A percentile compares a stretch with the other conserved stretches of the same genome.
These are phyloP conservation scores for Pichia paraexigua DNA, from an alignment of 805 yeast species.

Conservation along the genomic window DNA sequence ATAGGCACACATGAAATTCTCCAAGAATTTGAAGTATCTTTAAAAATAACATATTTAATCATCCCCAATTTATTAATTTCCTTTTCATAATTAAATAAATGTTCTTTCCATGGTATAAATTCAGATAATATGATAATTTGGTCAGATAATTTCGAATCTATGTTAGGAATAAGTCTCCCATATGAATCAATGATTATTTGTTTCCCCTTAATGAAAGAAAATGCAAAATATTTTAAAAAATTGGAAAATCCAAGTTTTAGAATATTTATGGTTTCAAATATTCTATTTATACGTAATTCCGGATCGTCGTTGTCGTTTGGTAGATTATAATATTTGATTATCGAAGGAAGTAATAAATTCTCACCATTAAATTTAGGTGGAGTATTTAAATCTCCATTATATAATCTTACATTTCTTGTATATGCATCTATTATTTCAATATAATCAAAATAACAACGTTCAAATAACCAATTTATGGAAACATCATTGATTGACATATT, in stretches of 20 bases:
- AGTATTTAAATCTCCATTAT: conserved; percentile 42
- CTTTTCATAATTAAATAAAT: conserved; percentile 5
- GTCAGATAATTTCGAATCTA: conserved; percentile 21
- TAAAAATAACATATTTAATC: conserved; percentile 69
- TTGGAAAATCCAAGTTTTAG: conserved; percentile 74
- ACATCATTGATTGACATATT: conserved; percentile 15
- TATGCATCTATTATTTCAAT: conserved; percentile 90
- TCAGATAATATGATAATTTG: conserved; percentile 55
- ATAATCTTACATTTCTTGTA: conserved; percentile 67
- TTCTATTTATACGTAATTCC: background rate
- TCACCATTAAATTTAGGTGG: conserved; percentile 58
- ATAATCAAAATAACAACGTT: conserved; percentile 71
- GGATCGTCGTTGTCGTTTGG: conserved; percentile 37
- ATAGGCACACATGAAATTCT: conserved; percentile 84
- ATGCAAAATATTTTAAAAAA: conserved; percentile 60
- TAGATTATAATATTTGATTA: conserved; percentile 74
- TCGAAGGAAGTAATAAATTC: conserved; percentile 64
- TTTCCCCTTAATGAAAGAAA: conserved; percentile 86
- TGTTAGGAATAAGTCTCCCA: conserved; percentile 13
- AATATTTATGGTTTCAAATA: background rate
- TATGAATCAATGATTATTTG: conserved; percentile 61
- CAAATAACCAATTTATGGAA: conserved; percentile 49
- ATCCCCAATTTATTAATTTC: conserved; percentile 27
- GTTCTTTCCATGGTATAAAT: conserved; percentile 85
- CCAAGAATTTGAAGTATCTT: conserved; percentile 64